Percentiles rank a stretch among this genome's conserved stretches.
phyloP scores from a whole-genome alignment of 805 yeast genomes.

The Kodamaea kaohsiungensis region DNA sequence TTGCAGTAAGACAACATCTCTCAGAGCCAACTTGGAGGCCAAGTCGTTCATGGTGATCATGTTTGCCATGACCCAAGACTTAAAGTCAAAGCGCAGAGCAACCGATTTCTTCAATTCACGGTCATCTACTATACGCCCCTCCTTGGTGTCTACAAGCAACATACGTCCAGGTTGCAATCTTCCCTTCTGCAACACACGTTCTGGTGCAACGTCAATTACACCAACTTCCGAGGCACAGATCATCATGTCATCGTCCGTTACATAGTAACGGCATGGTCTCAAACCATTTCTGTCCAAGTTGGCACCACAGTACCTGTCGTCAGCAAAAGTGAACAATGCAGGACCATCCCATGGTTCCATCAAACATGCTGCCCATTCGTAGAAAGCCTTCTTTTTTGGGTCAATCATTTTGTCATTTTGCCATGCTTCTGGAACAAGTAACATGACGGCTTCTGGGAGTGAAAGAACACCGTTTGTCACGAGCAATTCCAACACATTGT shows the following conservation, averaged over 20 bases:
- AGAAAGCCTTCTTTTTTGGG: conserved; percentile 88
- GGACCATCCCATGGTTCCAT: conserved; percentile 99
- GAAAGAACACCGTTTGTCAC: conserved; percentile 90
- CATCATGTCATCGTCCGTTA: conserved; percentile 91
- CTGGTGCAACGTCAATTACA: conserved; percentile 86
- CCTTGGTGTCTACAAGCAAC: conserved; percentile 91
- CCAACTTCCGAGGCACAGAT: conserved; percentile 99
- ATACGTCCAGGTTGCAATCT: conserved; percentile 95
- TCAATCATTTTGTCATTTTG: conserved; percentile 87
- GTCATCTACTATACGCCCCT: conserved; percentile 92
- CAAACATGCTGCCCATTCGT: conserved; percentile 98
- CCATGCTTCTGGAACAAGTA: conserved; percentile 98
- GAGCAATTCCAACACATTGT: conserved; percentile 88
- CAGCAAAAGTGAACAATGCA: conserved; percentile 93
- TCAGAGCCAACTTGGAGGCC: conserved; percentile 52
- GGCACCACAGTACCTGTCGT: conserved; percentile 98
- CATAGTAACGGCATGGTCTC: conserved; percentile 97
- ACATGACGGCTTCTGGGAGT: conserved; percentile 95
- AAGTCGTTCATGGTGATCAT: conserved; percentile 82
- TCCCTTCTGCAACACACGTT: conserved; percentile 83
- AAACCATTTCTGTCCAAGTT: conserved; percentile 95
- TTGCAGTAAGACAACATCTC: conserved; percentile 27
- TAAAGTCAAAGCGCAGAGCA: conserved; percentile 84
- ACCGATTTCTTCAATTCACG: conserved; percentile 80
- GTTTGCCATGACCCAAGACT: conserved; percentile 88